phyloP scores from a whole-genome alignment of 2,329 filamentous ascomycete species.

The Phialophora verrucosa region DNA sequence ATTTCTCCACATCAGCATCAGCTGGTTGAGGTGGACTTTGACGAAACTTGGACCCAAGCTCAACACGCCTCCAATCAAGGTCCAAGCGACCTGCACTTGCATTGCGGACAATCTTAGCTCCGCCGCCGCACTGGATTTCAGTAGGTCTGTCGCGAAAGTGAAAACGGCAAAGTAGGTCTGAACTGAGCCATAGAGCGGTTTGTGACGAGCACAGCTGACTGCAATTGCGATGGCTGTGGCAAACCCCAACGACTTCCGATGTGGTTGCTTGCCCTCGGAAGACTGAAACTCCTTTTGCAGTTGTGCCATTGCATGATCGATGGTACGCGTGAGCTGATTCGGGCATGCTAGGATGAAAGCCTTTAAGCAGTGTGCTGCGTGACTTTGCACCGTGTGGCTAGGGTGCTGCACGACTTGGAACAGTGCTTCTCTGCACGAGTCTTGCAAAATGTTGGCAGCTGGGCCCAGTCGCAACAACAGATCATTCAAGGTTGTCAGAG shows the following conservation, averaged over 20 bases:
- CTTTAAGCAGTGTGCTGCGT: constrained; percentile 83
- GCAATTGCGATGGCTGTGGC: constrained; percentile 90
- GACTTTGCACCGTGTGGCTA: constrained; percentile 93
- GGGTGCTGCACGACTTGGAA: constrained; percentile 91
- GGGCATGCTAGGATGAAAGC: constrained; percentile 88
- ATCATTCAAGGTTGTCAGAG: constrained; percentile 78
- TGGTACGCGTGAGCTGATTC: constrained; percentile 85
- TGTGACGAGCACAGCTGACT: constrained; percentile 83
- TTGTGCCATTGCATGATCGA: constrained; percentile 97
- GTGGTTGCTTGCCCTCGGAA: constrained; percentile 61
- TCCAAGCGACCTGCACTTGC: constrained; percentile 98
- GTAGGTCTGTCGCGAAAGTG: constrained; percentile 84
- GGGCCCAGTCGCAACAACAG: constrained; percentile 82
- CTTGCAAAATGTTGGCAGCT: constrained; percentile 77
- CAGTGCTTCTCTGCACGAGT: constrained; percentile 82
- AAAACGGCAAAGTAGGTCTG: constrained; percentile 93
- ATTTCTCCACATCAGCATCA: constrained; percentile 96
- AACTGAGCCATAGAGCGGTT: constrained; percentile 91
- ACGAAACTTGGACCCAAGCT: constrained; percentile 96
- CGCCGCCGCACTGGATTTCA: constrained; percentile 90
- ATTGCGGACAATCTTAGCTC: constrained; percentile 90
- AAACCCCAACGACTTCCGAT: constrained; percentile 84
- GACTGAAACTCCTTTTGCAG: constrained; percentile 83
- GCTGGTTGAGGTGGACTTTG: constrained; percentile 94
- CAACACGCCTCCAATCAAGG: constrained; percentile 94